Base-by-base conservation (phyloP, 768 basidiomycete species). In the Boletales sp. region DNA sequence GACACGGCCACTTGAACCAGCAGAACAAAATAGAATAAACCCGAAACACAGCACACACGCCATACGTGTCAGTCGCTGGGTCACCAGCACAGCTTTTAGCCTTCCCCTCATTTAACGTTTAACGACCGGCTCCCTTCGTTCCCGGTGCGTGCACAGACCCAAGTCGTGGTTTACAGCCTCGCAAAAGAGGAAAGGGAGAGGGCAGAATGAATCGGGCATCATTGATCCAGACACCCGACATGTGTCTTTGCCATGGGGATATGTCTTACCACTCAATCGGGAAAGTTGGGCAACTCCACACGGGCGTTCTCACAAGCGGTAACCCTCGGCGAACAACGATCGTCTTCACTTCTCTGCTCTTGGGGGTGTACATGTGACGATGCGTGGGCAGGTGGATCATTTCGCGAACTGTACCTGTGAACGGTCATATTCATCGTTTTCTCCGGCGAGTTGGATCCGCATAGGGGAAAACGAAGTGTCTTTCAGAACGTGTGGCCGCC, bases 341-440 rank as follows among this genome's bases (percentile, higher is more conserved):
- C 24, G 24, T 27, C 24, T 27, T 35, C n/a, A 32, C 5, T 17
- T 24, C 51, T 52, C 51, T 52, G 31, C 46, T 27, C 50, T 55
- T 50, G 47, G 48, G 53, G 41, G 30, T 12, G 24, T 27, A 27
- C 48, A 19, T n/a, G 37, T 42, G 43, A 35, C 32, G 49, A 21
- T 40, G 24, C 50, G 45, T 53, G 50, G 45, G 50, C 24, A n/a
- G 47, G 59, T 32, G 59, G 52, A 61, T 61, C 62, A 6, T n/a
- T 45, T 38, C n/a, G 14, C 48, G 56, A 64, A 58, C 45, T 13
- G 55, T 54, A 44, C 62, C 61, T 55, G 47, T 48, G 56, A 58
- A 39, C 18, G 31, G 39, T 47, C 41, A 47, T 55, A 55, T 45
- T 44, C 17, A 12, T 42, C 15, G 19, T 36, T 46, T 52, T 58